These are phyloP conservation scores for Cladosporium sp. DNA, from an alignment of 2,329 filamentous ascomycete genomes.

Conservation along the genomic window DNA sequence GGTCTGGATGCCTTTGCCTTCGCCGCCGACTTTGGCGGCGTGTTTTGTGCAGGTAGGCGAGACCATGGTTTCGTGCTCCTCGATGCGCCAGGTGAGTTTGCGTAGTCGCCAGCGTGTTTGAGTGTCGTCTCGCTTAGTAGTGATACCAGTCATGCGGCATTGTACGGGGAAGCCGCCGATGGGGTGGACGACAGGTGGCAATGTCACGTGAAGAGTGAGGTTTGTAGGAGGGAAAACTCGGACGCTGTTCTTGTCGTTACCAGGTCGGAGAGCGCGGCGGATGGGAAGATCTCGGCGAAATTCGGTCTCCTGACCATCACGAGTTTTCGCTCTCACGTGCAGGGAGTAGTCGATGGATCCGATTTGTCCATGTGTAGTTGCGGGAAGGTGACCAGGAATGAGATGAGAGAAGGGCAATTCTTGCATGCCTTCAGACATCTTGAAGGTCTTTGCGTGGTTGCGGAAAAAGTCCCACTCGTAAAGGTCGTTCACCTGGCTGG, in stretches of 20 bases:
- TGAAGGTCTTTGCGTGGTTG: conserved; percentile 39
- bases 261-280: conserved; percentile 72
- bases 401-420: conserved; percentile 85
- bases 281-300: conserved; percentile 66
- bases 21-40: conserved; percentile 57
- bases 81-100: conserved; percentile 88
- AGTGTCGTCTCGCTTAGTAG: conserved; percentile 61
- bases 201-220: conserved; percentile 77
- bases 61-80: conserved; percentile 76
- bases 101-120: conserved; percentile 84
- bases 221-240: conserved; percentile 96
- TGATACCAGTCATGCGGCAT: conserved; percentile 80
- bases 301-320: conserved; percentile 58
- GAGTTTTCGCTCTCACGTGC: conserved; percentile 58
- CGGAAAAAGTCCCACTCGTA: conserved; percentile 74
- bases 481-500: conserved; percentile 65
- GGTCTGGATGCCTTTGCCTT: conserved; percentile 67
- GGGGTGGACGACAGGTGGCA: conserved; percentile 79
- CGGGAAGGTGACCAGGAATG: conserved; percentile 79
- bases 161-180: conserved; percentile 74
- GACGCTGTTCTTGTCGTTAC: conserved; percentile 79
- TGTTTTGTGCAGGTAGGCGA: conserved; percentile 79
- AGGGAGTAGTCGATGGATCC: conserved; percentile 75
- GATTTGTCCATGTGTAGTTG: conserved; percentile 69
- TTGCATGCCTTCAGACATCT: conserved; percentile 55